Evolutionary conservation across 192 early-diverging fungal species (phyloP).

Genomic region (Kappamyces sp.): DNA sequence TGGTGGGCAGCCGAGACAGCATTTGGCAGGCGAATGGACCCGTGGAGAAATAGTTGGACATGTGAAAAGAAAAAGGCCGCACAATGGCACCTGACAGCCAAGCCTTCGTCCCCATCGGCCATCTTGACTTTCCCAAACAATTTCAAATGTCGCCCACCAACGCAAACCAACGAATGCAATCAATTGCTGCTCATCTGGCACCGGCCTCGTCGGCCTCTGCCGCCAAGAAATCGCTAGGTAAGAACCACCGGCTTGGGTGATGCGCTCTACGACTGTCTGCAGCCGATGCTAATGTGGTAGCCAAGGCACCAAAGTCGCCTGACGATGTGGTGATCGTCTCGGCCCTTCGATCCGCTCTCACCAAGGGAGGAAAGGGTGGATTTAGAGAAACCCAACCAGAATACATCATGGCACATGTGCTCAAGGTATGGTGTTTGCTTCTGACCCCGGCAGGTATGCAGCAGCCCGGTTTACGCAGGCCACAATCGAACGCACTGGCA

Average conservation of each 20-base stretch:
- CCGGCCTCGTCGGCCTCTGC: too few species aligned
- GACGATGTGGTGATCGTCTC: slow-evolving; percentile 92
- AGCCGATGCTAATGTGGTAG: slow-evolving; percentile 9
- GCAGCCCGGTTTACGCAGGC: slow-evolving; percentile 27
- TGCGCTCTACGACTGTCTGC: not conserved
- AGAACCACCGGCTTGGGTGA: not conserved
- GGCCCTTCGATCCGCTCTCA: slow-evolving; percentile 83
- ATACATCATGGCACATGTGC: slow-evolving; percentile 65
- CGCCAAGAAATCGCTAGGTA: too few species aligned
- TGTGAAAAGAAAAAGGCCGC: not conserved
- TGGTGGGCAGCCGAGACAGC: too few species aligned
- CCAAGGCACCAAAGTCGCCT: slow-evolving; percentile 56
- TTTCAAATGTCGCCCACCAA: too few species aligned
- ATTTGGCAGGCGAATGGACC: too few species aligned
- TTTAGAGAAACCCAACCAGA: slow-evolving; percentile 85
- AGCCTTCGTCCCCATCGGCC: too few species aligned
- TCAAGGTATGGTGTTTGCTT: slow-evolving; percentile 40
- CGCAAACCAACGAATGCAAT: slow-evolving; percentile 11
- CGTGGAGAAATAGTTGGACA: too few species aligned
- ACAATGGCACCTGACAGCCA: not conserved
- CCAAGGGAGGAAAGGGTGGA: slow-evolving; percentile 81
- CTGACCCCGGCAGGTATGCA: not conserved
- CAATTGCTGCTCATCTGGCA: slow-evolving; percentile 6
- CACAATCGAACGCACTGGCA: slow-evolving; percentile 64
- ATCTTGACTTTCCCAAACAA: too few species aligned